Base-by-base conservation (phyloP, 192 early-diverging fungal species). In the Entomortierella lignicola region DNA sequence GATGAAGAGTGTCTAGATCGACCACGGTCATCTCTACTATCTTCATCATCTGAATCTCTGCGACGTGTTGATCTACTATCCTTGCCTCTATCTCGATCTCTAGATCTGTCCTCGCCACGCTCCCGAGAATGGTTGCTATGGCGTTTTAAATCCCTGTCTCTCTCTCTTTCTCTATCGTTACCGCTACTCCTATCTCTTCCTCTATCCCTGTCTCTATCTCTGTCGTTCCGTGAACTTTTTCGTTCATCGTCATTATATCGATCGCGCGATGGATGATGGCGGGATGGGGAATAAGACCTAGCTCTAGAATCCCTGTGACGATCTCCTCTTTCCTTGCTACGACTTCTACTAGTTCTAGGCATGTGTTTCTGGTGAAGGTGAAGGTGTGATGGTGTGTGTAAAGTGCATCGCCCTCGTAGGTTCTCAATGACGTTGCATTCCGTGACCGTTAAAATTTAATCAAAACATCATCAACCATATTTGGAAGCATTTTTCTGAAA, bases 261-360 rank as follows among this genome's bases (percentile, higher is more conserved):
- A 50, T 63, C 50, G 60, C 42, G 55, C 5, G 64, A 66, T 17
- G 74, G 59, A 32, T 66, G 39, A 7, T 50, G 60, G 11, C 60
- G 47, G 7, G 73, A 55, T 8, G 73, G 65, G 0, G 73, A 68
- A 25, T 50, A 55, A 17, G 60, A 55, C 50, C 34, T 25, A 5
- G 37, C 17, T 54, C 63, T 64, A 29, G 17, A 48, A 41, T 43
- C 39, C 29, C 72, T 60, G 44, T 47, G 60, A 15, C 44, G 60
- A 48, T 67, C 59, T 20, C 31, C 47, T 15, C 72, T 75, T 26
- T 75, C 72, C 27, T 34, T 55, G 32, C 64, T 68, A 30, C 30
- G 72, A 13, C 72, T 75, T 42, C 64, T 67, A 27, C 60, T 75
- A 26, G 64, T 75, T 52, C 43, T 60, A 50, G 65, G 50, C 58